These are phyloP conservation scores for Stropharia rugosoannulata DNA, from an alignment of 768 basidiomycete genomes.

Conservation along the genomic window DNA sequence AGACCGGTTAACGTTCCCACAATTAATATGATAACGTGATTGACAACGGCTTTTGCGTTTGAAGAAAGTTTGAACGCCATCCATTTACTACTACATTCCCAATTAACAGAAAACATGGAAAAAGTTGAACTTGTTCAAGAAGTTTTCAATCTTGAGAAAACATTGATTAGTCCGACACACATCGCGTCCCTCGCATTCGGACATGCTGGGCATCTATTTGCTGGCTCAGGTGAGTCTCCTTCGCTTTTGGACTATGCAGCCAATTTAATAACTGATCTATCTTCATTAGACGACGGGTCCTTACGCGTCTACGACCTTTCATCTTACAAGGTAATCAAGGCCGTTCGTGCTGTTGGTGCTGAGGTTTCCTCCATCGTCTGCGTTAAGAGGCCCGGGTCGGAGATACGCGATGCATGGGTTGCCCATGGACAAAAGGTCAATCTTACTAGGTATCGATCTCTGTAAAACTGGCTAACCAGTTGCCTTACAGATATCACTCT, in stretches of 20 bases:
- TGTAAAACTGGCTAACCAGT: background rate
- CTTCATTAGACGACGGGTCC: slow-evolving; percentile 61
- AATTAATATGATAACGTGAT: too few species aligned
- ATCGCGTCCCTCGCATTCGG: slow-evolving; percentile 55
- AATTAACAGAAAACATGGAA: background rate
- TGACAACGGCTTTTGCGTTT: too few species aligned
- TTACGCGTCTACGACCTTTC: slow-evolving; percentile 65
- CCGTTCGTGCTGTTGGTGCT: slow-evolving; percentile 51
- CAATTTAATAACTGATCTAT: background rate
- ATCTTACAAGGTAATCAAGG: slow-evolving; percentile 59
- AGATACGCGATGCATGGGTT: slow-evolving; percentile 58
- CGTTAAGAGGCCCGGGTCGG: slow-evolving; percentile 36
- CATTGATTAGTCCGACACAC: slow-evolving; percentile 21
- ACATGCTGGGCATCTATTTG: slow-evolving; percentile 48
- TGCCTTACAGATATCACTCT: slow-evolving; percentile 37
- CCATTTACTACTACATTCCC: too few species aligned
- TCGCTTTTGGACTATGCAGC: background rate
- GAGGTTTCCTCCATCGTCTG: slow-evolving; percentile 68
- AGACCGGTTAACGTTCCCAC: too few species aligned
- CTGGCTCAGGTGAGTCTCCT: slow-evolving; percentile 55
- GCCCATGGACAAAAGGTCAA: slow-evolving; percentile 60
- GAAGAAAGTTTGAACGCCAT: too few species aligned
- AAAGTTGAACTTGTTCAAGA: slow-evolving; percentile 9
- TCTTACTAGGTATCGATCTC: slow-evolving; percentile 7
- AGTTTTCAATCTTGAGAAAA: slow-evolving; percentile 15